phyloP scores from a whole-genome alignment of 805 yeast species.

The Cyberlindnera euphorbiiphila region DNA sequence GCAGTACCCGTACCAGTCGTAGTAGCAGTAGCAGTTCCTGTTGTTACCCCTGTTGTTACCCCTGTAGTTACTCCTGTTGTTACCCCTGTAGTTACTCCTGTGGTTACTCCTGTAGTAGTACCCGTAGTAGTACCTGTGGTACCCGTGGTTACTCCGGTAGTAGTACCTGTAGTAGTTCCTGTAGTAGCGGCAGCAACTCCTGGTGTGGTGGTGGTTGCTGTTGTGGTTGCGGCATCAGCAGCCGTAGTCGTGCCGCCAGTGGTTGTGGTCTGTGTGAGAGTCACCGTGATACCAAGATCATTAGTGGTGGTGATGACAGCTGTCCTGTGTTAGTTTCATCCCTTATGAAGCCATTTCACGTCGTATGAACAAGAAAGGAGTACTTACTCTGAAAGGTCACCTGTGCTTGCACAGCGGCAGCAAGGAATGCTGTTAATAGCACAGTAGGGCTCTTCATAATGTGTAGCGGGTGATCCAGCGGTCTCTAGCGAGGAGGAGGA shows the following conservation, averaged over 20 bases:
- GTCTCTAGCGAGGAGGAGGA: too few relatives aligned
- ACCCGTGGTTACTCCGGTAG: constrained; percentile 7
- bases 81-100: background rate
- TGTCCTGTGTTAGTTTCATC: constrained; percentile 9
- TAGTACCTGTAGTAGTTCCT: constrained; percentile 7
- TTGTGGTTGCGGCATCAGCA: constrained; percentile 3
- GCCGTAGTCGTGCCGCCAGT: constrained; percentile 5
- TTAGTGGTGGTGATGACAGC: constrained; percentile 18
- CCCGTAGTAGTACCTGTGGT: constrained; percentile 7
- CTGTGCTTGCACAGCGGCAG: constrained; percentile 13
- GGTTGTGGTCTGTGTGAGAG: too few relatives aligned
- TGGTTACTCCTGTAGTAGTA: constrained; percentile 6
- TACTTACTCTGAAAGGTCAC: constrained; percentile 11
- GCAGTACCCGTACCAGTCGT: constrained; percentile 6
- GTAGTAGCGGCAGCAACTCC: constrained; percentile 13
- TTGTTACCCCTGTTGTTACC: background rate
- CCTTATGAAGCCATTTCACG: background rate
- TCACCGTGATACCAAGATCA: too few relatives aligned
- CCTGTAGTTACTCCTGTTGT: constrained; percentile 13
- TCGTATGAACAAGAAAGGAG: background rate
- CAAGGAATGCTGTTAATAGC: constrained; percentile 10
- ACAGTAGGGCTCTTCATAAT: constrained; percentile 12
- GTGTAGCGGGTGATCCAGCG: constrained; percentile 1
- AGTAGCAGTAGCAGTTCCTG: constrained; percentile 7
- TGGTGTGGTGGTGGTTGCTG: constrained; percentile 8